Conservation (phyloP, 129 eudicot genomes). For the Deinandra increscens region DNA sequence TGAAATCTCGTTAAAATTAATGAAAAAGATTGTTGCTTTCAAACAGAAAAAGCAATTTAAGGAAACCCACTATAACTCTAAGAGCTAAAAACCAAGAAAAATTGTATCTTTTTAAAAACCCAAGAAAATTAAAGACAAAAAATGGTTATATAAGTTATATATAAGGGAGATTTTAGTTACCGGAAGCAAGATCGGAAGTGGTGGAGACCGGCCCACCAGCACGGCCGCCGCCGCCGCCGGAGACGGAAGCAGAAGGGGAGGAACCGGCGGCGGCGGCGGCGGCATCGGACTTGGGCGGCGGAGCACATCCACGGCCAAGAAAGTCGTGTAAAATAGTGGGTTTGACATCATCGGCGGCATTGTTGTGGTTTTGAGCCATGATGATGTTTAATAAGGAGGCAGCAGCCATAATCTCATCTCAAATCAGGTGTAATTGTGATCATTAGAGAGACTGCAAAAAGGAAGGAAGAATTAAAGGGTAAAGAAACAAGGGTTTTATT, state of each 20-base stretch:
- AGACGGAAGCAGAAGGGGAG: conserved; percentile 47
- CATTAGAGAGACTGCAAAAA: conserved; percentile 17
- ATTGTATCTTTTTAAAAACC: background rate
- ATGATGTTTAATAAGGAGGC: conserved; percentile 32
- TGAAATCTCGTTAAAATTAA: background rate
- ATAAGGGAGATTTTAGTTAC: conserved; percentile 31
- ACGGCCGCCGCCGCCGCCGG: conserved; percentile 48
- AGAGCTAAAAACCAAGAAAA: background rate
- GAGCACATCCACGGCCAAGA: conserved; percentile 51
- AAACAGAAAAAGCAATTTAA: background rate
- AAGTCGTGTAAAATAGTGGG: conserved; percentile 76
- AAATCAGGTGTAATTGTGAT: background rate
- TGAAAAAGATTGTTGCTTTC: background rate
- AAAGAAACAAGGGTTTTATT: conserved; percentile 37
- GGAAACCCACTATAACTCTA: background rate
- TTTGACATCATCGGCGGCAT: conserved; percentile 49
- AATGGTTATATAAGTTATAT: too few relatives aligned
- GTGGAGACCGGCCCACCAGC: conserved; percentile 61
- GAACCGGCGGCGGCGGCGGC: conserved; percentile 36
- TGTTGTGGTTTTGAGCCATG: conserved; percentile 41
- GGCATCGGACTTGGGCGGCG: conserved; percentile 37
- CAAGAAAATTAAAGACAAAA: conserved; percentile 3
- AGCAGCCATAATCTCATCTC: conserved; percentile 44
- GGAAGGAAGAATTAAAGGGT: conserved; percentile 23
- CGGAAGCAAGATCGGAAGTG: conserved; percentile 89